A percentile compares a stretch with the other conserved stretches of the same genome.
phyloP scores from a whole-genome alignment of 2,329 filamentous ascomycete species.

The Colletotrichum gloeosporioides region DNA sequence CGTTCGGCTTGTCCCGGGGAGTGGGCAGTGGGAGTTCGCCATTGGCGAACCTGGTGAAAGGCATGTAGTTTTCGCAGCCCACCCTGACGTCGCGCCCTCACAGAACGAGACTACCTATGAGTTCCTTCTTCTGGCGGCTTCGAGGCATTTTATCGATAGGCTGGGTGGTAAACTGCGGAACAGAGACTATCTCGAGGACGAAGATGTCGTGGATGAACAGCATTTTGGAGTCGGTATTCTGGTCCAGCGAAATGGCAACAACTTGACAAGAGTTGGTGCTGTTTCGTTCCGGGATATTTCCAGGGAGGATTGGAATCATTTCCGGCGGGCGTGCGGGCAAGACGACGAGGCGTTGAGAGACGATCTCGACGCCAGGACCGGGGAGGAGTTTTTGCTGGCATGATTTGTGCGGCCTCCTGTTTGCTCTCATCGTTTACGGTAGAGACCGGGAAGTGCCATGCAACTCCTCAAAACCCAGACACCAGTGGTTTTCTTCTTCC shows the following conservation, averaged over 20 bases:
- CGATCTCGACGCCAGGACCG: not conserved
- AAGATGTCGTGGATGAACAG: not conserved
- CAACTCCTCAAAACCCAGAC: not conserved
- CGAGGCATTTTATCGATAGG: not conserved
- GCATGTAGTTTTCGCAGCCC: not conserved
- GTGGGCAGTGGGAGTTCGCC: not conserved
- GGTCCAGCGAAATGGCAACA: not conserved
- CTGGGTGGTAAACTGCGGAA: not conserved
- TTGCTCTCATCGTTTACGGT: not conserved
- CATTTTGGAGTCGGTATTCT: not conserved
- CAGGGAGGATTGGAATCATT: not conserved
- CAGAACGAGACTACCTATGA: not conserved
- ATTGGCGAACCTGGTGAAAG: not conserved
- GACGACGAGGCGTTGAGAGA: not conserved
- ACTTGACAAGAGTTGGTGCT: not conserved
- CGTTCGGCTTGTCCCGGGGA: not conserved
- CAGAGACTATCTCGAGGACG: not conserved
- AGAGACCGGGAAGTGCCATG: not conserved
- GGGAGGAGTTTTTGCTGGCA: not conserved
- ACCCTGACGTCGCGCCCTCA: not conserved
- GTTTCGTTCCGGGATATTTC: not conserved
- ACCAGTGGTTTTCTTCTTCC: not conserved
- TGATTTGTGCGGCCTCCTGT: not conserved
- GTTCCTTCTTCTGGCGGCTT: not conserved
- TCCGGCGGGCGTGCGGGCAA: not conserved